A percentile compares a stretch with the other conserved stretches of the same genome.
phyloP scores from a whole-genome alignment of 1,284 basidiomycete genomes.

The Cronartium quercuum region DNA sequence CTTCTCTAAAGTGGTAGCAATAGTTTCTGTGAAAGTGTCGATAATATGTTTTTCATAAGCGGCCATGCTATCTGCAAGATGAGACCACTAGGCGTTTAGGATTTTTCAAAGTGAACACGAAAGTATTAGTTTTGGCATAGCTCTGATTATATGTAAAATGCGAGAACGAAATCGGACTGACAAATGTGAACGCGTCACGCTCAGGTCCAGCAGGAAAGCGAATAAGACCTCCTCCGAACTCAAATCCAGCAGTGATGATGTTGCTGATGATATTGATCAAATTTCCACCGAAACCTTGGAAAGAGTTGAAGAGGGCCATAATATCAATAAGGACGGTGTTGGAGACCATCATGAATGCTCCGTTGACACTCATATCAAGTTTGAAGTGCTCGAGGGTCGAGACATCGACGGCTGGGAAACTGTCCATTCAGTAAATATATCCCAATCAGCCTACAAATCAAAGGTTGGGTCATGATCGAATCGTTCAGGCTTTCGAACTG shows the following conservation, averaged over 20 bases:
- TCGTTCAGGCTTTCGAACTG: conserved; percentile 8
- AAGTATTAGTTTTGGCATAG: not conserved
- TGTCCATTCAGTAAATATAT: no score
- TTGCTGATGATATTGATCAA: conserved; percentile 29
- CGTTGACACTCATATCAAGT: conserved; percentile 28
- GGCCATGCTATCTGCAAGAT: conserved; percentile 3
- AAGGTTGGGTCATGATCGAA: not conserved
- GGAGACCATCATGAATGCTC: conserved; percentile 31
- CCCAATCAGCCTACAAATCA: not conserved
- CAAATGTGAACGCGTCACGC: conserved; percentile 19
- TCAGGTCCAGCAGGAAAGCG: conserved; percentile 5
- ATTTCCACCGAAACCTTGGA: not conserved
- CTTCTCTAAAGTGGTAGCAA: not conserved
- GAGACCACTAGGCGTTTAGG: conserved; percentile 17
- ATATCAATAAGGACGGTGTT: conserved; percentile 26
- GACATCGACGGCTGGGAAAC: conserved; percentile 26
- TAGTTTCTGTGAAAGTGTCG: conserved; percentile 2
- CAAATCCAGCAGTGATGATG: not conserved
- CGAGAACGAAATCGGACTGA: not conserved
- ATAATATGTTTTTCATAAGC: conserved; percentile 23
- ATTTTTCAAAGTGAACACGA: not conserved
- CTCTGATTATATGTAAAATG: not conserved
- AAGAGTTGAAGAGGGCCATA: conserved; percentile 8
- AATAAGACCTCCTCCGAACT: not conserved
- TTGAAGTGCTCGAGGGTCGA: conserved; percentile 12